Base-by-base conservation (phyloP, 768 basidiomycete genomes). In the Hericium rajendrae region DNA sequence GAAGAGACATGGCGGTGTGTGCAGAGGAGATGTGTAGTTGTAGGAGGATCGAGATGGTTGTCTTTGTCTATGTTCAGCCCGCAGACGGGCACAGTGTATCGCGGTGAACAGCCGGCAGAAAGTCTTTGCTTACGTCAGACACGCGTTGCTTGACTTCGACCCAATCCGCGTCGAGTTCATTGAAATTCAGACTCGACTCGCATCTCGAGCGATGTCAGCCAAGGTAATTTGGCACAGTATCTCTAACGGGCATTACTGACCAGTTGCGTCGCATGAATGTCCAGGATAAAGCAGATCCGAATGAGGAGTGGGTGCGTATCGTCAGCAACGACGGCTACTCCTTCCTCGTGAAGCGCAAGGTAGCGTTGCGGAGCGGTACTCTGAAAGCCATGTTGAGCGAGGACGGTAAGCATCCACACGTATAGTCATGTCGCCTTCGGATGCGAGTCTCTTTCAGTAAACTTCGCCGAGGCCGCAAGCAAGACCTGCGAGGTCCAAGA, bases 271-370 rank as follows among this genome's bases (percentile, higher is more conserved):
- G 22, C 22, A 22, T 22, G 22, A 22, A 3, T 28, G 15, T 51
- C 26, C 24, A 51, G n/a, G 28, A 51, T 12, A 51, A 51, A 26
- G 16, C 15, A 32, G 49, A 51, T 6, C 20, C 49, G 1, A 70
- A 73, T 20, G 71, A 76, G 10, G 83, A 82, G 56, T 94, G 89
- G 89, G 82, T 93, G 37, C 79, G 86, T 39, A 75, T 93, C 10
- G 79, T 79, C 43, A 90, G 86, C 69, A 76, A 75, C 1, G 92
- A 95, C 62, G 91, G 91, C 0, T 91, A 84, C 68, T 80, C 85
- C 1, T 95, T 86, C 69, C 78, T 95, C 56, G 78, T 94, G 52
- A 79, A 78, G 53, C 79, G 88, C 39, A 88, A 81, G 59, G 79
- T 92, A 15, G 91, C 89, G 13, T 75, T 82, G 54, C 77, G 78